Evolutionary conservation across 1,139 yeast species (phyloP).

Genomic region (Geotrichum carabidarum): DNA sequence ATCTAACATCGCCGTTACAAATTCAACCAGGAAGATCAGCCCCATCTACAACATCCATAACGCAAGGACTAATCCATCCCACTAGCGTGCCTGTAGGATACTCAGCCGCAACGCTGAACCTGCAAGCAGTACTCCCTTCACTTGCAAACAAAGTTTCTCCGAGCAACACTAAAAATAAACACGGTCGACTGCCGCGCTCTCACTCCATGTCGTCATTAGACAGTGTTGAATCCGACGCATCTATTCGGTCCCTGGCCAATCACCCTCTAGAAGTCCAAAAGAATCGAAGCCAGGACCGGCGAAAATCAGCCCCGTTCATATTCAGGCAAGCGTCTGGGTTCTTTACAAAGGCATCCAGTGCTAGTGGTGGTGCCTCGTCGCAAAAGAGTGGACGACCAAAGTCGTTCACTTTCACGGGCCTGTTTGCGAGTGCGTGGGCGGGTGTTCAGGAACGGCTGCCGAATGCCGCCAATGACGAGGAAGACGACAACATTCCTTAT

Average conservation of each 20-base stretch:
- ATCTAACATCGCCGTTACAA: conserved; percentile 10
- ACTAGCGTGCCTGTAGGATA: conserved; percentile 5
- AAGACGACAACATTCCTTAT: background rate
- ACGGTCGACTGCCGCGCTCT: background rate
- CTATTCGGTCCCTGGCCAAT: conserved; percentile 4
- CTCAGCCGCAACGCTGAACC: conserved; percentile 10
- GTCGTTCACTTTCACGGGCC: conserved; percentile 3
- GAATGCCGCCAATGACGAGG: background rate
- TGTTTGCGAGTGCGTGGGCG: conserved; percentile 12
- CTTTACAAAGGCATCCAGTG: background rate
- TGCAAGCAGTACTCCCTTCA: conserved; percentile 7
- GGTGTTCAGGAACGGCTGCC: conserved; percentile 5
- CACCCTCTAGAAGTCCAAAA: conserved; percentile 5
- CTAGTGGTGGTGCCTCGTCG: background rate
- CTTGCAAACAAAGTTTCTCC: background rate
- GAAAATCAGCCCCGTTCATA: conserved; percentile 15
- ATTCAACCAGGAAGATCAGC: conserved; percentile 1
- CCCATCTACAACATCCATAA: conserved; percentile 10
- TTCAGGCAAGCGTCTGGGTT: conserved; percentile 10
- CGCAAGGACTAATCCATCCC: background rate
- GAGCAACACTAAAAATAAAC: background rate
- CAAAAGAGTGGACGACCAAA: conserved; percentile 1
- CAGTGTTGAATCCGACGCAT: conserved; percentile 8
- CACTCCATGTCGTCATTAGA: conserved; percentile 7
- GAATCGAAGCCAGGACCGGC: conserved; percentile 2